These are phyloP conservation scores for Musa beccarii DNA, from an alignment of 176 grass and related monocot genomes.

Conservation along the genomic window DNA sequence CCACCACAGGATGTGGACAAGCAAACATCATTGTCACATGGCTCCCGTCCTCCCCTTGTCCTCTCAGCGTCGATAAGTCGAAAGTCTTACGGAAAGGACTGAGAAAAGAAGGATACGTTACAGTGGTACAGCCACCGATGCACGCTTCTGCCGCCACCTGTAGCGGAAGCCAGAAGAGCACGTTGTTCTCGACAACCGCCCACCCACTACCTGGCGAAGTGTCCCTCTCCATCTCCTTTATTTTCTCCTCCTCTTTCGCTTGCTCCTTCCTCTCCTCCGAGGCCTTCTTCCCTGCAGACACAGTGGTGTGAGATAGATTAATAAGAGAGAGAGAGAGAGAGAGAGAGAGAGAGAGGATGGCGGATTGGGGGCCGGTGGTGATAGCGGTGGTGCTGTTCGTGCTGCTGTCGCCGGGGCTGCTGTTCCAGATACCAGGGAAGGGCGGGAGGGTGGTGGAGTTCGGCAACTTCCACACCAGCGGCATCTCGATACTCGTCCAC, in stretches of 20 bases:
- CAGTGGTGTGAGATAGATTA: neutral
- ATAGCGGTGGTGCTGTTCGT: constrained; percentile 13
- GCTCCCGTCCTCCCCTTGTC: neutral
- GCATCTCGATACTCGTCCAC: constrained; percentile 10
- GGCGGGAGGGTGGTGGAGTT: neutral
- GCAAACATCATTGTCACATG: neutral
- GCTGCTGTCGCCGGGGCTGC: constrained; percentile 5
- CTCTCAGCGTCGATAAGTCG: neutral
- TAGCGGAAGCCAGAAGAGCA: neutral
- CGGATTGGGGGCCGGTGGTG: constrained; percentile 14
- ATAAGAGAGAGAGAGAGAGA: too few species aligned
- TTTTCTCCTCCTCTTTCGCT: neutral
- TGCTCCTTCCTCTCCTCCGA: neutral
- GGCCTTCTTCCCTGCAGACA: neutral
- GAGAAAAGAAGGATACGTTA: neutral
- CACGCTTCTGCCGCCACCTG: neutral
- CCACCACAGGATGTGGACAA: too few species aligned
- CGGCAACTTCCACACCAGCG: constrained; percentile 3
- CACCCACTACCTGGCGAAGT: neutral
- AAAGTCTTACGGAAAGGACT: neutral
- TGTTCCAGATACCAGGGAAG: constrained; percentile 2
- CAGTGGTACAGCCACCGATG: neutral
- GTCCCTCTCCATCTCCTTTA: neutral
- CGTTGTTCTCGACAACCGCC: neutral
- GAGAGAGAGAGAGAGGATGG: neutral